Evolutionary conservation across 805 yeast genomes (phyloP).

Genomic region (Schwanniomyces pseudopolymorphus): DNA sequence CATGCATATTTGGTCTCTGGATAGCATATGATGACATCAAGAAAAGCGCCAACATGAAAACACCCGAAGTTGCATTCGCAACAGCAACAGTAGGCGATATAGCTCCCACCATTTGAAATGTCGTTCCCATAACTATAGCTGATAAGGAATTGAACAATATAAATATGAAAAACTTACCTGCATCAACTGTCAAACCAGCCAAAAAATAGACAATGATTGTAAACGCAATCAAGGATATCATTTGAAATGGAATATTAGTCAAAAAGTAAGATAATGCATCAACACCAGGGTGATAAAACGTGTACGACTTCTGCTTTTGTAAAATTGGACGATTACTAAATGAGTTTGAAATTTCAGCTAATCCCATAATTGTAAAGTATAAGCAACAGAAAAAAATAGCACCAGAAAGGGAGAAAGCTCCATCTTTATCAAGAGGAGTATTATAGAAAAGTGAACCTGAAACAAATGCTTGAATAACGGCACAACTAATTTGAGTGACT

Average conservation of each 20-base stretch:
- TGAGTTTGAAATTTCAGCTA: constrained; percentile 53
- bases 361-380: constrained; percentile 61
- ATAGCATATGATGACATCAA: constrained; percentile 59
- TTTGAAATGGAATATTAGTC: constrained; percentile 57
- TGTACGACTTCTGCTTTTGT: constrained; percentile 58
- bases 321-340: constrained; percentile 42
- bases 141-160: constrained; percentile 41
- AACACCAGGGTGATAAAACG: constrained; percentile 60
- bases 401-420: constrained; percentile 59
- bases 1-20: constrained; percentile 55
- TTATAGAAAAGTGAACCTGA: constrained; percentile 60
- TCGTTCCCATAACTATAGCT: constrained; percentile 54
- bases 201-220: constrained; percentile 53
- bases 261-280: constrained; percentile 62
- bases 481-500: constrained; percentile 41
- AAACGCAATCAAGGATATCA: constrained; percentile 43
- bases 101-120: constrained; percentile 56
- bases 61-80: constrained; percentile 60
- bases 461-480: constrained; percentile 53
- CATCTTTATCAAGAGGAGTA: constrained; percentile 38
- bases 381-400: constrained; percentile 66
- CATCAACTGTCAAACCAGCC: constrained; percentile 50
- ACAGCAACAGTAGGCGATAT: constrained; percentile 45
- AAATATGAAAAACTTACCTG: constrained; percentile 57
- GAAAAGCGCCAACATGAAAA: constrained; percentile 47